Percentiles rank a stretch among this genome's conserved stretches.
phyloP scores from a whole-genome alignment of 2,329 filamentous ascomycete species.

The Penicillium sp. region DNA sequence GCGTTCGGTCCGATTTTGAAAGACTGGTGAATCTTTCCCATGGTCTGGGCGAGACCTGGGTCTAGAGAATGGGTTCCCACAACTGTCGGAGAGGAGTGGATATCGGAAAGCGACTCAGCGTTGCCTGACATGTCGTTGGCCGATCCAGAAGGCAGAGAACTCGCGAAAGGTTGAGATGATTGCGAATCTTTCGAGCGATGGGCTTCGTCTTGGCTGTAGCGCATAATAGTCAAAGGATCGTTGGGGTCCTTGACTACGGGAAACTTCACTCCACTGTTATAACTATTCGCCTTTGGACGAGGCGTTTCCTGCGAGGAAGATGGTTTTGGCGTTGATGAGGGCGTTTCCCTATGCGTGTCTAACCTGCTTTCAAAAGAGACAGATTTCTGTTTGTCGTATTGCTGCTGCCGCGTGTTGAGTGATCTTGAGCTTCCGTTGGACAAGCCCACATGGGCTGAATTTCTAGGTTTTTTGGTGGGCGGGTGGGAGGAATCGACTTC shows the following conservation, averaged over 20 bases:
- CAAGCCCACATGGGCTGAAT: background rate
- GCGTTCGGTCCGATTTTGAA: slow-evolving; percentile 29
- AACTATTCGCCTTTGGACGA: slow-evolving; percentile 28
- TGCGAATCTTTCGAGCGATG: slow-evolving; percentile 45
- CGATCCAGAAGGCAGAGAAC: slow-evolving; percentile 9
- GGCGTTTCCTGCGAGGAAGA: slow-evolving; percentile 28
- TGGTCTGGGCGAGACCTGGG: slow-evolving; percentile 20
- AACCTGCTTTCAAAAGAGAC: slow-evolving; percentile 6
- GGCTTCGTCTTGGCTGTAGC: slow-evolving; percentile 62
- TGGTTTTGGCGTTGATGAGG: slow-evolving; percentile 20
- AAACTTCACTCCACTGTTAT: slow-evolving; percentile 57
- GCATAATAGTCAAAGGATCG: slow-evolving; percentile 59
- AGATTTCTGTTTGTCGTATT: slow-evolving; percentile 1
- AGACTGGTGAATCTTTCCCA: slow-evolving; percentile 24
- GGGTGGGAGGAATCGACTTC: background rate
- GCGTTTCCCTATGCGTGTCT: slow-evolving; percentile 3
- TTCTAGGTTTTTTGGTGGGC: slow-evolving; percentile 12
- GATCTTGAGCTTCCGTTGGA: background rate
- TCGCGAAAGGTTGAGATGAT: slow-evolving; percentile 13
- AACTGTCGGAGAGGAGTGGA: slow-evolving; percentile 21
- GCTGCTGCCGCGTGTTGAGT: background rate
- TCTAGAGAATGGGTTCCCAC: slow-evolving; percentile 10
- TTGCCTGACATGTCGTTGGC: slow-evolving; percentile 5
- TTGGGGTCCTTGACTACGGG: slow-evolving; percentile 73
- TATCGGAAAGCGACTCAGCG: slow-evolving; percentile 15